phyloP scores from a whole-genome alignment of 2,329 filamentous ascomycete genomes.

The Daldinia sp. region DNA sequence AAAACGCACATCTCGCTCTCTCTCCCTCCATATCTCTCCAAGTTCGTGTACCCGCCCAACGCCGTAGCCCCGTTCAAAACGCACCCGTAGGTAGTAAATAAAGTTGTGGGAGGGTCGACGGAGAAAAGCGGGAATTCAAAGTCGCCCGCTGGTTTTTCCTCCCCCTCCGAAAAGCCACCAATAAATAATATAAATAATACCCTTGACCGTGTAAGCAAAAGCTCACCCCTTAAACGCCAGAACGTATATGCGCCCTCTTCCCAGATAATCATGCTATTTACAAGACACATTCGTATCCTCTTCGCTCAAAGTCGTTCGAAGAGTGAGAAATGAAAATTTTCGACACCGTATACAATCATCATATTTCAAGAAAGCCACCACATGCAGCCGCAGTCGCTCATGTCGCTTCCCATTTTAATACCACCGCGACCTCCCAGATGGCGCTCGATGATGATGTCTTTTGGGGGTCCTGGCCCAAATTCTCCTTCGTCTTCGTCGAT shows the following conservation, averaged over 20 bases:
- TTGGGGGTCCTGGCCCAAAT: conserved; percentile 14
- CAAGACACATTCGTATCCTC: conserved; percentile 19
- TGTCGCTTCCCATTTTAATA: conserved; percentile 49
- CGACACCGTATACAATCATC: conserved; percentile 3
- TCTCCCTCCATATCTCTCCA: neutral
- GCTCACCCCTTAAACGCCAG: conserved; percentile 38
- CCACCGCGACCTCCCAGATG: conserved; percentile 40
- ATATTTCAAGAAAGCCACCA: conserved; percentile 62
- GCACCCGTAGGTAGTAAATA: conserved; percentile 7
- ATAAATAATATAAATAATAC: conserved; percentile 18
- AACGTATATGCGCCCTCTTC: conserved; percentile 37
- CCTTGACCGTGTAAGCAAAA: conserved; percentile 20
- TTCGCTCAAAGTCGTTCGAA: conserved; percentile 19
- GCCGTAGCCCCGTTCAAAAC: conserved; percentile 1
- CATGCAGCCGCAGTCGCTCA: conserved; percentile 66
- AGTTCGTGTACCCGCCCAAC: neutral
- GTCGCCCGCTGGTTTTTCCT: conserved; percentile 5
- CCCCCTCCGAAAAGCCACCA: neutral
- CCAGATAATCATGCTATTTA: conserved; percentile 39
- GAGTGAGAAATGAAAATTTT: conserved; percentile 10
- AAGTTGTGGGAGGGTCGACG: neutral
- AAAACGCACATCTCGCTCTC: conserved; percentile 5
- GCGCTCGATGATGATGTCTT: conserved; percentile 28
- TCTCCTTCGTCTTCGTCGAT: conserved; percentile 59
- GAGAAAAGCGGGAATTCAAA: conserved; percentile 1